Conservation (phyloP, 139 green algal species). For the Zygnema circumcarinatum region DNA sequence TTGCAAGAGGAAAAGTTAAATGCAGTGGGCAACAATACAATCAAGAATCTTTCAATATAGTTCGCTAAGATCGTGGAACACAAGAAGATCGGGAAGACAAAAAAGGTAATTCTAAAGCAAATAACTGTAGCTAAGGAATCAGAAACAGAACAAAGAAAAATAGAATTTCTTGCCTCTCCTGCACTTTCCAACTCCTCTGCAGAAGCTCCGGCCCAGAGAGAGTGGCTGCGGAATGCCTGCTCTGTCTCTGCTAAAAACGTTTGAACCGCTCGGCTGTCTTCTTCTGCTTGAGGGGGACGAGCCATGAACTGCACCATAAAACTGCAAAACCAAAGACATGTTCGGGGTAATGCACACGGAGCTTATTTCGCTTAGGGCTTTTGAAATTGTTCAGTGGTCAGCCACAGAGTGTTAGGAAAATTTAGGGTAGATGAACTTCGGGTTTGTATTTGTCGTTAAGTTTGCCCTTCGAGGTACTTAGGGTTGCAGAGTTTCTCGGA, state of each 20-base stretch:
- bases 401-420: background rate
- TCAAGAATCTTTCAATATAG: too few species aligned
- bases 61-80: background rate
- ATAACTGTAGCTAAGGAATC: background rate
- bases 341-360: background rate
- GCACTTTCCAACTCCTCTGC: conserved; percentile 65
- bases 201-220: conserved; percentile 76
- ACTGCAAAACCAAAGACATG: conserved; percentile 30
- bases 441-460: too few species aligned
- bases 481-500: background rate
- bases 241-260: conserved; percentile 84
- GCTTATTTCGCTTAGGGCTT: background rate
- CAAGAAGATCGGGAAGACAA: conserved; percentile 8
- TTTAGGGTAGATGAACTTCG: background rate
- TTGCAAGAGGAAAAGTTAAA: too few species aligned
- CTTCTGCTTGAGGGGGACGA: conserved; percentile 23
- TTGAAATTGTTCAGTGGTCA: background rate
- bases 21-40: too few species aligned
- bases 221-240: conserved; percentile 76
- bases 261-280: conserved; percentile 65
- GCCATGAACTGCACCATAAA: conserved; percentile 55
- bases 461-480: background rate
- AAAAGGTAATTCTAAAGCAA: conserved; percentile 17
- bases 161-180: conserved; percentile 68
- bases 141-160: too few species aligned